A percentile compares a stretch with the other conserved stretches of the same genome.
Evolutionary conservation across 345 rosid genomes (phyloP).

Genomic region (Trapa incisa): DNA sequence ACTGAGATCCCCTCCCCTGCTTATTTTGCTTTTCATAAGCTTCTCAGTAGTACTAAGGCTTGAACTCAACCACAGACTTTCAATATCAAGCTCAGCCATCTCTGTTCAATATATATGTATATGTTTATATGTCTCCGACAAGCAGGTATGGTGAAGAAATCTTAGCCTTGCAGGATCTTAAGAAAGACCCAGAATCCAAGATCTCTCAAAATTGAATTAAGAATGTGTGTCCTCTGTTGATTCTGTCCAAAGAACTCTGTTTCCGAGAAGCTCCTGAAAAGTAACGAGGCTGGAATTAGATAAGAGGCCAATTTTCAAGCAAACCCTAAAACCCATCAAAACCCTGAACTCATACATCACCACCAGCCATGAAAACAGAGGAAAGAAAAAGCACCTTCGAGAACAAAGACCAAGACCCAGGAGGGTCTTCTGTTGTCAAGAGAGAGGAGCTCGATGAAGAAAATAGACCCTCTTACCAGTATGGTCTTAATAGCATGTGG

Average conservation of each 20-base stretch:
- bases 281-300: conserved; percentile 1
- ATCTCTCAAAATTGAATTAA: conserved; percentile 11
- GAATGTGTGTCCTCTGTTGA: background rate
- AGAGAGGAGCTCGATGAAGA: background rate
- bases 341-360: background rate
- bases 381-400: background rate
- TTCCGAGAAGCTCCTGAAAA: conserved; percentile 14
- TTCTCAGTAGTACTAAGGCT: background rate
- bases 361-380: background rate
- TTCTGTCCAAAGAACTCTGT: background rate
- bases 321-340: conserved; percentile 3
- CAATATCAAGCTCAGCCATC: conserved; percentile 19
- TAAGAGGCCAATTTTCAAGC: background rate
- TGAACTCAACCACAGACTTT: conserved; percentile 9
- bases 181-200: background rate
- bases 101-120: background rate
- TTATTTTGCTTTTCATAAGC: conserved; percentile 3
- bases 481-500: conserved; percentile 16
- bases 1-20: conserved; percentile 1
- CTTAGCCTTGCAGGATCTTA: conserved; percentile 8
- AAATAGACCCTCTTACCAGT: conserved; percentile 11
- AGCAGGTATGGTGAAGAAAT: background rate
- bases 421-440: background rate
- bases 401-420: background rate
- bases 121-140: background rate